Conservation (phyloP, 2,329 filamentous ascomycete genomes). For the Ophiostoma triangulosporum region DNA sequence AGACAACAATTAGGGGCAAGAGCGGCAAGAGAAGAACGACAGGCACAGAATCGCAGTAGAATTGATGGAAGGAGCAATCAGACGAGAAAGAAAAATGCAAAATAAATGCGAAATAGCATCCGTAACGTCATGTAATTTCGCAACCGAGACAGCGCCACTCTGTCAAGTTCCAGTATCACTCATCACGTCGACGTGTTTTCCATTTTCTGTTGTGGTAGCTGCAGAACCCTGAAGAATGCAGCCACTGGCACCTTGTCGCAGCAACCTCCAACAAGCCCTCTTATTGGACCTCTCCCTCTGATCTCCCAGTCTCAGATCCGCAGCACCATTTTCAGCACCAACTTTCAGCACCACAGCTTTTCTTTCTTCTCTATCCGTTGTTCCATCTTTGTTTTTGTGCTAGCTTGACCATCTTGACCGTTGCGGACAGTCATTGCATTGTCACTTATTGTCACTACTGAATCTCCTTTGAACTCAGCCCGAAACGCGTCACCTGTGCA, state of each 20-base stretch:
- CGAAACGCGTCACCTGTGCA: too few relatives aligned
- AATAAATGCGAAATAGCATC: not conserved
- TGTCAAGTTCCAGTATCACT: not conserved
- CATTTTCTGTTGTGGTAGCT: not conserved
- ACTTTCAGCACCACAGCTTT: not conserved
- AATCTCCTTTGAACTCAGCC: not conserved
- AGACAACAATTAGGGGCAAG: not conserved
- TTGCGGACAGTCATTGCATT: not conserved
- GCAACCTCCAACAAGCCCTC: not conserved
- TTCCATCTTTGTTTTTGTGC: not conserved
- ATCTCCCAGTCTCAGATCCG: constrained; percentile 10
- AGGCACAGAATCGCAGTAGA: not conserved
- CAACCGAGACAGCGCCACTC: not conserved
- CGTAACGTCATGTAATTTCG: not conserved
- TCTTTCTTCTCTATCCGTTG: constrained; percentile 2
- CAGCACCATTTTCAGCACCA: not conserved
- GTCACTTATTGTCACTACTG: not conserved
- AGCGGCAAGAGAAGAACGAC: not conserved
- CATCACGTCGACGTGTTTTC: not conserved
- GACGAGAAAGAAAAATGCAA: not conserved
- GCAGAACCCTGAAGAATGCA: constrained; percentile 3
- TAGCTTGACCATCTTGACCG: not conserved
- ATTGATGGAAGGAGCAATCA: not conserved
- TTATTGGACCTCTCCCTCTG: not conserved
- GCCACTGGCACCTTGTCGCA: not conserved